Evolutionary conservation across 768 basidiomycete species (phyloP), one percentile per base, ranked within the genome.

Genomic region (Suillus placidus): DNA sequence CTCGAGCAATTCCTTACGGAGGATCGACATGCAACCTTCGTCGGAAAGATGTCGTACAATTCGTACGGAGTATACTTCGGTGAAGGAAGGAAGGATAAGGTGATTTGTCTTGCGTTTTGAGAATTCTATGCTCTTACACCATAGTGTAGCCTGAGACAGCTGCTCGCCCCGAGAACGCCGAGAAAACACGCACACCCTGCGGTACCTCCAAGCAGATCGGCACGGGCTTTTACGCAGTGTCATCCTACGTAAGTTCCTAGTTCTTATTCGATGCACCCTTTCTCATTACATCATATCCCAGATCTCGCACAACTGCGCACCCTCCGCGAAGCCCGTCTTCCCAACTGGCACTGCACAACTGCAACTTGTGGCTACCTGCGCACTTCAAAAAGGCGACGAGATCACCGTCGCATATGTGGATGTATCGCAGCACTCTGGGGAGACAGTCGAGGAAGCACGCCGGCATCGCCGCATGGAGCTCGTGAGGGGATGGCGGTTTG

Each of bases 401-500:
- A 79, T 95, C 60, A 88, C 88, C 34, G 82, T 94, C 62, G 87
- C 93, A 1, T 95, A 85, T 70, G 90, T 93, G 60, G 90, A 93
- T 68, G 85, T 89, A 68, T 77, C 79, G 0, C 85, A 86, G 71
- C 85, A 80, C 64, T 73, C 80, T 1, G 85, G 72, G 34, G 91
- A 92, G 77, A 81, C 81, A 40, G 67, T 73, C 12, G 74, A 78
- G 3, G 87, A 89, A 35, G 86, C 87, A 61, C 82, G 90, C 63
- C 81, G 86, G 64, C 82, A 90, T 52, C 81, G 93, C 68, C 84
- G 93, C 38, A 81, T 82, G 70, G 91, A 93, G 79, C 83, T 95
- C 43, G 91, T 85, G 30, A 83, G 90, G 51, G 93, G 93, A 40
- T 95, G 93, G 93, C 82, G 84, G 64, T 93, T 94, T 73, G 87